phyloP scores from a whole-genome alignment of 1,139 yeast species.

The Saccharomyces hybrid region DNA sequence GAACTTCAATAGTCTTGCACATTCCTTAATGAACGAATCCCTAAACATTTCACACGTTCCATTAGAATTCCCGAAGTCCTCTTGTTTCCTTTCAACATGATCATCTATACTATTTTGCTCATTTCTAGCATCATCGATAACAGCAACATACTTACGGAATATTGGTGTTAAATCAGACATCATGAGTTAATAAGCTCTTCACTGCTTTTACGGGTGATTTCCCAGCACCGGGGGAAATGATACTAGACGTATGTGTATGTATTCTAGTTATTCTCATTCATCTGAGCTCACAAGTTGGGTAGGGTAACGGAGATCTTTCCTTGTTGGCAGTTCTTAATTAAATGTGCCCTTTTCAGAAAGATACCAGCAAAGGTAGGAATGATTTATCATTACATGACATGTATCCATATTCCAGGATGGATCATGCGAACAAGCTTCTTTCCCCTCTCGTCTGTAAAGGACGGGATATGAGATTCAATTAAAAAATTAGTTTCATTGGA shows the following conservation, averaged over 20 bases:
- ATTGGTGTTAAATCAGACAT: conserved; percentile 51
- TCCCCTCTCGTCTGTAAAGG: background rate
- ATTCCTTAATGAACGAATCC: conserved; percentile 49
- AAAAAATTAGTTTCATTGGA: background rate
- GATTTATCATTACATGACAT: background rate
- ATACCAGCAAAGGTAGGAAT: background rate
- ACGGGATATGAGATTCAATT: background rate
- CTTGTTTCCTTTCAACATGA: conserved; percentile 25
- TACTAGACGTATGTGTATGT: background rate
- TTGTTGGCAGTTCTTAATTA: too few relatives aligned
- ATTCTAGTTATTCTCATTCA: background rate
- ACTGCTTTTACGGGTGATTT: background rate
- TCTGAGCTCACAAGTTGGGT: background rate
- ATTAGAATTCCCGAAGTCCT: conserved; percentile 11
- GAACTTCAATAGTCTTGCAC: conserved; percentile 39
- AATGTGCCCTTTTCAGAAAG: background rate
- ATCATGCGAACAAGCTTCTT: background rate
- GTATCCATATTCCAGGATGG: background rate
- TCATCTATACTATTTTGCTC: conserved; percentile 17
- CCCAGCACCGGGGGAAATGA: background rate
- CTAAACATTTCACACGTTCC: conserved; percentile 19
- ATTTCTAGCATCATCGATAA: conserved; percentile 32
- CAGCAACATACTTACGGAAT: conserved; percentile 42
- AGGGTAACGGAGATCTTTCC: background rate
- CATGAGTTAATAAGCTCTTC: conserved; percentile 6